Evolutionary conservation across 176 grass and related monocot genomes (phyloP), one percentile per base, ranked within the genome.

Genomic region (Luzula sylvatica): DNA sequence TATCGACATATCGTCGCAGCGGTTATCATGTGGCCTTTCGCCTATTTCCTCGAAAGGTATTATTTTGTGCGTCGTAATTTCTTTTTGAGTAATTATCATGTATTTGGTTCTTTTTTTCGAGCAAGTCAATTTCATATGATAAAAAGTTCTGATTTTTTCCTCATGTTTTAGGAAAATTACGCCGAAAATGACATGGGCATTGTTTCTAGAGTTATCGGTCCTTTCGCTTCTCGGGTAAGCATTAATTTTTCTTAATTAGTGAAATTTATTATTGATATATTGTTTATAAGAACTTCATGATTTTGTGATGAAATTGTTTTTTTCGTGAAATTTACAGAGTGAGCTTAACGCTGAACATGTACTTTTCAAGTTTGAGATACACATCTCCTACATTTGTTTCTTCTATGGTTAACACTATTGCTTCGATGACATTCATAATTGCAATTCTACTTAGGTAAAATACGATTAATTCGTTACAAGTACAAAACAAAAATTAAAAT

Each of bases 301-400:
- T 11, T 1, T 19, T 53, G 50, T 14, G 58, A 24, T 65, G 38
- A 38, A 28, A 38, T 23, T 41, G 27, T 13, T 5, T n/a, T 29
- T 47, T 66, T 73, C 1, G 14, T 60, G 8, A 28, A 77, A 72
- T n/a, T n/a, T n/a, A n/a, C 81, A 96, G 84, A 51, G 74, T 82
- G 65, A 89, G 92, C 59, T 26, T 89, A 30, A 89, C 85, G 28
- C 74, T 96, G 45, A 96, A 96, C 58, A 86, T 96, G 85, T 96
- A 96, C 51, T 96, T 89, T 45, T 38, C 85, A 20, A 96, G 84
- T 52, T 50, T 96, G 16, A 89, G 61, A 39, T 90, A 82, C 66
- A 96, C 92, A 9, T 96, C 92, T 49, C 77, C 92, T 1, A 79
- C 81, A 6, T 96, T 96, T 39, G 78, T 96, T 15, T 45, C 74